Evolutionary conservation across 768 basidiomycete species (phyloP).

Genomic region (Xerocomellus amylosporus): DNA sequence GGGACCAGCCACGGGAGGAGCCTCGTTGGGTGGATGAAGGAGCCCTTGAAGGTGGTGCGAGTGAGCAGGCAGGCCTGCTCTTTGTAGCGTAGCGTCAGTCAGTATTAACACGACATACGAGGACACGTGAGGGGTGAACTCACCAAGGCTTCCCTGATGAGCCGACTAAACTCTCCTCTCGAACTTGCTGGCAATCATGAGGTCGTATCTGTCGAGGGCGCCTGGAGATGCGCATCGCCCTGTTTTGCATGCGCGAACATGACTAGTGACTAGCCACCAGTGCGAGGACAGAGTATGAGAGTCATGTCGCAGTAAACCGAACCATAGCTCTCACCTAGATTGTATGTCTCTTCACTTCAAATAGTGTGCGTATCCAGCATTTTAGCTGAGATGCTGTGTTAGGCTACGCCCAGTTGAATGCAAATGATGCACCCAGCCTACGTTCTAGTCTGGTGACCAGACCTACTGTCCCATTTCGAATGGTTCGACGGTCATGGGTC

Average conservation of each 20-base stretch:
- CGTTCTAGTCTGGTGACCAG: too few relatives aligned
- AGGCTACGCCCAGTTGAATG: not conserved
- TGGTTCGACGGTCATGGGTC: too few relatives aligned
- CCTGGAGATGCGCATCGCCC: conserved; percentile 48
- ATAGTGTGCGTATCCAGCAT: conserved; percentile 52
- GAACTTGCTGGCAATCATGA: conserved; percentile 49
- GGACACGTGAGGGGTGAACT: conserved; percentile 10
- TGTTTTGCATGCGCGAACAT: conserved; percentile 50
- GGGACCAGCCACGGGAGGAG: conserved; percentile 80
- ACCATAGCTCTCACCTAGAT: conserved; percentile 49
- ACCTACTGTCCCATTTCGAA: too few relatives aligned
- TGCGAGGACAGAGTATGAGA: not conserved
- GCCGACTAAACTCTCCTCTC: conserved; percentile 48
- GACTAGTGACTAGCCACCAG: conserved; percentile 69
- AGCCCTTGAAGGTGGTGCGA: conserved; percentile 71
- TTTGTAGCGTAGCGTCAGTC: not conserved
- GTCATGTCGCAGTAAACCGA: not conserved
- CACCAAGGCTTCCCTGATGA: conserved; percentile 54
- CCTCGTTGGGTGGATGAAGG: conserved; percentile 59
- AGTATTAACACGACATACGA: not conserved
- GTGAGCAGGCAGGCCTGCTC: conserved; percentile 53
- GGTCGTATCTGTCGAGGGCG: conserved; percentile 56
- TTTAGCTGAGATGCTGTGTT: conserved; percentile 44
- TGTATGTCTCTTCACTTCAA: conserved; percentile 48
- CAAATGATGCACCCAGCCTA: conserved; percentile 31